Conservation (phyloP, 2,329 filamentous ascomycete genomes). For the Arthrobotrys megalospora region DNA sequence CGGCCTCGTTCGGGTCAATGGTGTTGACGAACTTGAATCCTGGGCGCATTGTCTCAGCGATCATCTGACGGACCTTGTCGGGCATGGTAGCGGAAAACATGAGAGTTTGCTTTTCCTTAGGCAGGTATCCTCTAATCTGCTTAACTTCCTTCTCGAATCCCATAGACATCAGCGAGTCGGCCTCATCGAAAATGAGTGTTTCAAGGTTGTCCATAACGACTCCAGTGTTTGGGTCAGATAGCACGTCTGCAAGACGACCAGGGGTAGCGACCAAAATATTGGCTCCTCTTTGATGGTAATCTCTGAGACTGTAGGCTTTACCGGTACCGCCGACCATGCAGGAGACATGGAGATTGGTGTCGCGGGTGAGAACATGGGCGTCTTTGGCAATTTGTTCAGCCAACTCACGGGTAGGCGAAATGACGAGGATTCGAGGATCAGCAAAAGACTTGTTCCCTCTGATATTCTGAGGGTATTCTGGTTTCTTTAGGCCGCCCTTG, state of each 20-base stretch:
- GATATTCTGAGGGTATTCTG: slow-evolving; percentile 65
- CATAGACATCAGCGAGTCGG: slow-evolving; percentile 78
- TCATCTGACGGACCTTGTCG: slow-evolving; percentile 83
- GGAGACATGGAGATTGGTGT: slow-evolving; percentile 79
- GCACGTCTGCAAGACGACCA: slow-evolving; percentile 85
- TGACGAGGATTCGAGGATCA: slow-evolving; percentile 79
- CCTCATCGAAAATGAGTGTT: slow-evolving; percentile 76
- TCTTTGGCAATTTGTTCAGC: slow-evolving; percentile 86
- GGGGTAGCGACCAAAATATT: slow-evolving; percentile 93
- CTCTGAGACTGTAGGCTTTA: slow-evolving; percentile 78
- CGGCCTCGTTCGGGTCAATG: slow-evolving; percentile 83
- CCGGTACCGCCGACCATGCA: slow-evolving; percentile 93
- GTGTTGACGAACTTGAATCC: slow-evolving; percentile 92
- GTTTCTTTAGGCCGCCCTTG: slow-evolving; percentile 62
- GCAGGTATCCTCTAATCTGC: slow-evolving; percentile 76
- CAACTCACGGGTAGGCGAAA: slow-evolving; percentile 85
- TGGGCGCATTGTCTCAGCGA: slow-evolving; percentile 82
- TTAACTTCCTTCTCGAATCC: slow-evolving; percentile 78
- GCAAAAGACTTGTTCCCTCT: slow-evolving; percentile 66
- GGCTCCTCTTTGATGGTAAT: slow-evolving; percentile 82
- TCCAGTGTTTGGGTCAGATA: slow-evolving; percentile 76
- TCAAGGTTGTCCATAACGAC: slow-evolving; percentile 76
- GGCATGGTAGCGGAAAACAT: slow-evolving; percentile 97
- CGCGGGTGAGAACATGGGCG: slow-evolving; percentile 76
- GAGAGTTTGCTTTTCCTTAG: slow-evolving; percentile 86